Conservation (phyloP, 257 asterid species). For the Cinchona pubescens region DNA sequence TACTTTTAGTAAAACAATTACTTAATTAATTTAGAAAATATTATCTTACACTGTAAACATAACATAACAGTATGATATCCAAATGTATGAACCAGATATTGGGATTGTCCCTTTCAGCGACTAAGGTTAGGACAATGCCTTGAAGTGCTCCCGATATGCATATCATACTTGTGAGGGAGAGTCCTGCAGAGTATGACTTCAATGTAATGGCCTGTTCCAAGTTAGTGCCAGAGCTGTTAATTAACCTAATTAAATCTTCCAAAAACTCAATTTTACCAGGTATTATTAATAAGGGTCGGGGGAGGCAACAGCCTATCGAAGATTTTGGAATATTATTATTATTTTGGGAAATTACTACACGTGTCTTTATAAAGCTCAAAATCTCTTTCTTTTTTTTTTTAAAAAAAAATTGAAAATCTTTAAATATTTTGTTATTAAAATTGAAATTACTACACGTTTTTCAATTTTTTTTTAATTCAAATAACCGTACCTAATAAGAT, state of each 20-base stretch:
- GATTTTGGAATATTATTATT: no score
- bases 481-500: no score
- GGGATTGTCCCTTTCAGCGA: slow-evolving; percentile 40
- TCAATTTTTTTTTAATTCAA: no score
- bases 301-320: no score
- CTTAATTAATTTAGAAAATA: not conserved
- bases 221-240: not conserved
- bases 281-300: no score
- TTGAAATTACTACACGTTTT: no score
- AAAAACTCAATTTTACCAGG: no score
- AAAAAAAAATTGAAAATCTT: no score
- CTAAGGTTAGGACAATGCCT: slow-evolving; percentile 46
- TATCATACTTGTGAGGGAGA: slow-evolving; percentile 52
- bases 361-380: no score
- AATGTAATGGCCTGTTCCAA: slow-evolving; percentile 40
- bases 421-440: no score
- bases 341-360: no score
- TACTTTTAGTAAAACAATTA: not conserved
- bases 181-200: slow-evolving; percentile 59
- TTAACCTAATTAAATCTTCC: not conserved
- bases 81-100: slow-evolving; percentile 54
- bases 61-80: slow-evolving; percentile 45
- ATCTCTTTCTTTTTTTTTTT: no score
- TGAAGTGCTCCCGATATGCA: slow-evolving; percentile 53
- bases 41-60: slow-evolving; percentile 48